A percentile compares a stretch with the other conserved stretches of the same genome.
These are phyloP conservation scores for Cercis canadensis DNA, from an alignment of 306 rosid species.

Conservation along the genomic window DNA sequence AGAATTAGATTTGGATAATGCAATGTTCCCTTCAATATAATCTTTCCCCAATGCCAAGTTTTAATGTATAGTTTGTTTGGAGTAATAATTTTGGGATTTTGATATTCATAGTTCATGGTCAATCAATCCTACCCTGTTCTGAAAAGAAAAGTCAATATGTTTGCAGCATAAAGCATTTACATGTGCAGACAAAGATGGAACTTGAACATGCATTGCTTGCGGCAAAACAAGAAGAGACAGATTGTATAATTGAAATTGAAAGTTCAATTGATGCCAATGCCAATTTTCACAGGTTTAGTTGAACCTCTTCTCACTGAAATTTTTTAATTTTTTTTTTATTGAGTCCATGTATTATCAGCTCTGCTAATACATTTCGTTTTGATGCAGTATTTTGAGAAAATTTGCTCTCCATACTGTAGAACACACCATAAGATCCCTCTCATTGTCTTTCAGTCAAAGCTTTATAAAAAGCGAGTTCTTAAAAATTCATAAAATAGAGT, in stretches of 20 bases:
- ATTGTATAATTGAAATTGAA: constrained; percentile 78
- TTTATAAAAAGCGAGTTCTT: constrained; percentile 42
- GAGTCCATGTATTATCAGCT: constrained; percentile 26
- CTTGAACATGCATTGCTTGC: constrained; percentile 66
- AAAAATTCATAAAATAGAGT: constrained; percentile 64
- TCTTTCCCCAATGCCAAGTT: no score
- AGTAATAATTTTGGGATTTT: not conserved
- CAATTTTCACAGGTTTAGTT: constrained; percentile 78
- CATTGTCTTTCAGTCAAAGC: constrained; percentile 44
- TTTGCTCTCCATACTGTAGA: constrained; percentile 65
- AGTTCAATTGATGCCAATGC: constrained; percentile 84
- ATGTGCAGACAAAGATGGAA: constrained; percentile 72
- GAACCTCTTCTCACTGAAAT: constrained; percentile 32
- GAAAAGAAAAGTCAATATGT: constrained; percentile 36
- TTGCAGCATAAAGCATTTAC: constrained; percentile 79
- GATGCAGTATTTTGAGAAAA: constrained; percentile 64
- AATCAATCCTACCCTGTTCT: constrained; percentile 34
- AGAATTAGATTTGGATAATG: no score
- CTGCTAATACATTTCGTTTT: constrained; percentile 37
- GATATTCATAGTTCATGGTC: constrained; percentile 24
- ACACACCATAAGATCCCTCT: constrained; percentile 50
- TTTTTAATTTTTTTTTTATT: constrained; percentile 11
- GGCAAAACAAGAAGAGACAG: constrained; percentile 61
- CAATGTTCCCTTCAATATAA: no score
- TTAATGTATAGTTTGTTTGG: not conserved